A percentile compares a stretch with the other conserved stretches of the same genome.
Evolutionary conservation across 73 alveolate genomes (phyloP).

Genomic region (Paramecium pentaurelia): DNA sequence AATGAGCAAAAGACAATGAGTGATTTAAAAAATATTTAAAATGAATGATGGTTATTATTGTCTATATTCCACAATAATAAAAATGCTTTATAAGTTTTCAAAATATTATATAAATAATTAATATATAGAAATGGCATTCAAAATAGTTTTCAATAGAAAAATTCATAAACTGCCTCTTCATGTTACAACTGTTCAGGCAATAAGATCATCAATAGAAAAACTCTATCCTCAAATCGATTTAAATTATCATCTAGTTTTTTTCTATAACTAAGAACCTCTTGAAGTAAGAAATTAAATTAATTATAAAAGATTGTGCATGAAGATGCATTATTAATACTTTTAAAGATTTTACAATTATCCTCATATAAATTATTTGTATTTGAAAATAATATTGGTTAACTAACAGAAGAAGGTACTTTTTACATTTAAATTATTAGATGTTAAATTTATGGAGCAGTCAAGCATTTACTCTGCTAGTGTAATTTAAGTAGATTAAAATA

Average conservation of each 20-base stretch:
- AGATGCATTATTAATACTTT: not conserved
- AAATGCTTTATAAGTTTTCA: not conserved
- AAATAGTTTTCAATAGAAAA: conserved; percentile 6
- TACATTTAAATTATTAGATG: conserved; percentile 4
- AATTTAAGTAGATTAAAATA: not conserved
- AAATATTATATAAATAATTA: not conserved
- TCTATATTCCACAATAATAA: not conserved
- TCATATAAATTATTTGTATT: not conserved
- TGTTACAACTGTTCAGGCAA: not conserved
- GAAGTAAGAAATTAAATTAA: not conserved
- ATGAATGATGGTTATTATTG: not conserved
- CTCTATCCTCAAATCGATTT: not conserved
- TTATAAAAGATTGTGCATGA: not conserved
- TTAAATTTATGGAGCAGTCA: conserved; percentile 15
- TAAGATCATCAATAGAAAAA: not conserved
- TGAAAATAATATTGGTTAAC: not conserved
- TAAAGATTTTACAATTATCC: not conserved
- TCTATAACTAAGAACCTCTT: not conserved
- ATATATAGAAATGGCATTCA: conserved; percentile 26
- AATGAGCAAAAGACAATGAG: not conserved
- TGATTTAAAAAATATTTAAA: not conserved
- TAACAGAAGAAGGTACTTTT: not conserved
- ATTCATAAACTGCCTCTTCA: conserved; percentile 20
- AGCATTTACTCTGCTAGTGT: not conserved
- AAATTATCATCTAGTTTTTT: not conserved